Percentiles rank a stretch among this genome's conserved stretches.
Evolutionary conservation across 495 filamentous ascomycete genomes (phyloP).

Genomic region (Annulohypoxylon stygium): DNA sequence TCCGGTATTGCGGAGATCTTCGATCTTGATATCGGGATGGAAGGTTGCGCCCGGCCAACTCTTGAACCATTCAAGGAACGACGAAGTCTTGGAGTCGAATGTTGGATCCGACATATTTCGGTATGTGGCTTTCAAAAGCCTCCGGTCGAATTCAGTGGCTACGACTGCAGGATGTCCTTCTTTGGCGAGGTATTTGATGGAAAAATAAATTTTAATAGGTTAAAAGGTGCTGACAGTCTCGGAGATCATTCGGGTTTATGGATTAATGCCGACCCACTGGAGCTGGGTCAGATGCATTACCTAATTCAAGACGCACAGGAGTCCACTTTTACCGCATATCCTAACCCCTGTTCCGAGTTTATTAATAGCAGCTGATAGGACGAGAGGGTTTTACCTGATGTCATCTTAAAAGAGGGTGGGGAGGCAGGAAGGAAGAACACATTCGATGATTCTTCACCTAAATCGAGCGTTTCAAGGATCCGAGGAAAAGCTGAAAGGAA

Average conservation of each 20-base stretch:
- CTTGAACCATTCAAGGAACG: slow-evolving; percentile 61
- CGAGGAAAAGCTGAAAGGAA: no score
- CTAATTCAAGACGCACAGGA: neutral
- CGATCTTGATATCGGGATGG: slow-evolving; percentile 58
- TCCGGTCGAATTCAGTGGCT: slow-evolving; percentile 9
- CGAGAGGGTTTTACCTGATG: no score
- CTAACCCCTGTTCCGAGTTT: neutral
- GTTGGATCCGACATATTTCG: slow-evolving; percentile 45
- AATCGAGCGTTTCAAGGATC: neutral
- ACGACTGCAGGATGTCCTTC: slow-evolving; percentile 2
- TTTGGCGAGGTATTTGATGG: slow-evolving; percentile 19
- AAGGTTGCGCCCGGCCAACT: slow-evolving; percentile 61
- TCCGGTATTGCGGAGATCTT: slow-evolving; percentile 55
- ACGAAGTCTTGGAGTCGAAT: slow-evolving; percentile 53
- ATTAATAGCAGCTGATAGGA: no score
- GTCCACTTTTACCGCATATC: neutral
- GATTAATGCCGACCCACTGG: neutral
- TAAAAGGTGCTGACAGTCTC: slow-evolving; percentile 7
- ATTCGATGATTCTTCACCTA: neutral
- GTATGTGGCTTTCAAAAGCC: neutral
- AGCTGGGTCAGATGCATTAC: neutral
- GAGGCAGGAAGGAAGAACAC: no score
- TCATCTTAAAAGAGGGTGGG: neutral
- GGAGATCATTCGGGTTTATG: slow-evolving; percentile 36
- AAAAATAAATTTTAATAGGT: slow-evolving; percentile 20